These are phyloP conservation scores for Adansonia madagascariensis DNA, from an alignment of 441 rosid genomes.

Conservation along the genomic window DNA sequence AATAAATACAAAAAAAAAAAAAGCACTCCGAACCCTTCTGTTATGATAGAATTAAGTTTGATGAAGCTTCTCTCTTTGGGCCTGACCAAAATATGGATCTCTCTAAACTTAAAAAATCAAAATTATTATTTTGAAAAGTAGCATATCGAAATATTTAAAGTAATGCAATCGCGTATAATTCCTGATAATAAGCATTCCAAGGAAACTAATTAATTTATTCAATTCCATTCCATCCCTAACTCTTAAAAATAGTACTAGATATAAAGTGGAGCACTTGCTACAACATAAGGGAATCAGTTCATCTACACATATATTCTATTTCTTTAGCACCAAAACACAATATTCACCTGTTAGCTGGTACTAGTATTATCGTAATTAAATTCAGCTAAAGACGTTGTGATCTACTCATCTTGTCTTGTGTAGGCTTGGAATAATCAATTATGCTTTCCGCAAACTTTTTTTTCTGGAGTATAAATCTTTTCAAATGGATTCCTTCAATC, in stretches of 20 bases:
- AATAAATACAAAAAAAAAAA: too few species aligned
- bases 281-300: neutral
- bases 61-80: neutral
- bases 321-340: too few species aligned
- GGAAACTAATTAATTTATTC: neutral
- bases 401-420: constrained; percentile 34
- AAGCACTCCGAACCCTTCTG: neutral
- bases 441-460: constrained; percentile 36
- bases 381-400: constrained; percentile 27
- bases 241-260: neutral
- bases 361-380: neutral
- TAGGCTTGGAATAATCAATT: constrained; percentile 33
- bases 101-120: neutral
- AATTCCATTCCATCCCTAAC: neutral
- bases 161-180: neutral
- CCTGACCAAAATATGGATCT: neutral
- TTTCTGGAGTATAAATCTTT: constrained; percentile 40
- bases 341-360: neutral
- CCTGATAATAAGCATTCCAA: neutral
- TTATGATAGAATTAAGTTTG: neutral
- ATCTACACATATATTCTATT: neutral
- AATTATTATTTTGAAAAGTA: neutral
- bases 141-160: constrained; percentile 1
- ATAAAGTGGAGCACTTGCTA: neutral
- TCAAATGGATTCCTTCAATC: constrained; percentile 47